Evolutionary conservation across 83 land plant genomes (phyloP).

Genomic region (Thuja plicata): DNA sequence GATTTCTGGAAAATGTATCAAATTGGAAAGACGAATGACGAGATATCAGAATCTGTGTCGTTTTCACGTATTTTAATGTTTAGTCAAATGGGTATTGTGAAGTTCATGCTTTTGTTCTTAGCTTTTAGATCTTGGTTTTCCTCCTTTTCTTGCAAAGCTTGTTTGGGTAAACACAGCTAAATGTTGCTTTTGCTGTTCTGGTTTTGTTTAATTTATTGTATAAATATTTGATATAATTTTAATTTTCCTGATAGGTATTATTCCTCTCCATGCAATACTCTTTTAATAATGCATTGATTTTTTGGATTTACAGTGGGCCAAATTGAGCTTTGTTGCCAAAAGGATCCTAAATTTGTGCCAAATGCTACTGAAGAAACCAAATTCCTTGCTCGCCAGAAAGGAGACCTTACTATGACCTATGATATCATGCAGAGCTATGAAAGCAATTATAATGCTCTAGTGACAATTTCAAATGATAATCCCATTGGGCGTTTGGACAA

Average conservation of each 20-base stretch:
- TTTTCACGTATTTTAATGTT: background rate
- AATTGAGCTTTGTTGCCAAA: conserved; percentile 67
- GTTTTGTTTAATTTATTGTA: background rate
- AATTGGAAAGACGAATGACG: background rate
- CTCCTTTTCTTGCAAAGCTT: background rate
- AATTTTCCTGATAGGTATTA: background rate
- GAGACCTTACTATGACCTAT: conserved; percentile 71
- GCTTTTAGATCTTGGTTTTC: background rate
- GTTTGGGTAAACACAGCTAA: background rate
- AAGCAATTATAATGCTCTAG: conserved; percentile 63
- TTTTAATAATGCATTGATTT: background rate
- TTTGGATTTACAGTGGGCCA: conserved; percentile 24
- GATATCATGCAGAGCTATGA: conserved; percentile 61
- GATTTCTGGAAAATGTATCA: background rate
- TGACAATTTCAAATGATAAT: conserved; percentile 70
- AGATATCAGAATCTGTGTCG: background rate
- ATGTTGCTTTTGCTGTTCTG: background rate
- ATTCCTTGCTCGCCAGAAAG: conserved; percentile 48
- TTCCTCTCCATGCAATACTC: background rate
- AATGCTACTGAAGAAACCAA: conserved; percentile 11
- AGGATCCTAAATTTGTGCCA: conserved; percentile 38
- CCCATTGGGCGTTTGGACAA: conserved; percentile 80
- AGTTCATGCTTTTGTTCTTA: background rate
- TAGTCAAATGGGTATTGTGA: background rate
- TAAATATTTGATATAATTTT: background rate